These are phyloP conservation scores for Aspergillus phoenicis DNA, from an alignment of 2,329 filamentous ascomycete species.

Conservation along the genomic window DNA sequence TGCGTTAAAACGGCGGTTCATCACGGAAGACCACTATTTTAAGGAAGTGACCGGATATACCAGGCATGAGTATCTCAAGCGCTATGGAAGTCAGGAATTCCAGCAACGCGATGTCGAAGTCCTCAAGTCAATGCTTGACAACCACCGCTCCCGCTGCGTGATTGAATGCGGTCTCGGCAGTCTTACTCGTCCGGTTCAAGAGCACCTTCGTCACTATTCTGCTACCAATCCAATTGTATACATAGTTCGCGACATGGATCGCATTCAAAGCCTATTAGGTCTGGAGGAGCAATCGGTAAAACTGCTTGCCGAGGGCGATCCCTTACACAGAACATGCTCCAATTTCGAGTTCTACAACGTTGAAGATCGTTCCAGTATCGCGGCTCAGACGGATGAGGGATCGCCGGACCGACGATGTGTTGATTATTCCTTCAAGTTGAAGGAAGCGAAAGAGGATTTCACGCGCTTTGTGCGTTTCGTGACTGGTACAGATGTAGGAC, in stretches of 20 bases:
- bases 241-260: slow-evolving; percentile 44
- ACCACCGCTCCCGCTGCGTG: slow-evolving; percentile 45
- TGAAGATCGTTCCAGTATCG: slow-evolving; percentile 44
- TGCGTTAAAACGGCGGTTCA: slow-evolving; percentile 46
- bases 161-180: slow-evolving; percentile 49
- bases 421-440: slow-evolving; percentile 52
- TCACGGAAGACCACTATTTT: slow-evolving; percentile 50
- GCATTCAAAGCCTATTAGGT: slow-evolving; percentile 45
- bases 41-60: slow-evolving; percentile 45
- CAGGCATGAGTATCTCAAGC: slow-evolving; percentile 46
- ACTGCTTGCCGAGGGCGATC: slow-evolving; percentile 48
- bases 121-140: slow-evolving; percentile 47
- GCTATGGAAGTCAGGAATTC: slow-evolving; percentile 45
- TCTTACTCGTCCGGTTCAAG: slow-evolving; percentile 46
- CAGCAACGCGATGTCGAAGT: slow-evolving; percentile 47
- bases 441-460: slow-evolving; percentile 62
- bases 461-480: slow-evolving; percentile 62
- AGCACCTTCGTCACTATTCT: slow-evolving; percentile 42
- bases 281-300: slow-evolving; percentile 48
- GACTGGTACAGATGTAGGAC: slow-evolving; percentile 55
- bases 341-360: slow-evolving; percentile 53
- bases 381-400: slow-evolving; percentile 31
- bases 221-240: slow-evolving; percentile 46
- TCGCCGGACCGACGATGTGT: slow-evolving; percentile 49
- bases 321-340: slow-evolving; percentile 51